A percentile compares a stretch with the other conserved stretches of the same genome.
Evolutionary conservation across 768 basidiomycete species (phyloP).

Genomic region (Collybiopsis luxurians): DNA sequence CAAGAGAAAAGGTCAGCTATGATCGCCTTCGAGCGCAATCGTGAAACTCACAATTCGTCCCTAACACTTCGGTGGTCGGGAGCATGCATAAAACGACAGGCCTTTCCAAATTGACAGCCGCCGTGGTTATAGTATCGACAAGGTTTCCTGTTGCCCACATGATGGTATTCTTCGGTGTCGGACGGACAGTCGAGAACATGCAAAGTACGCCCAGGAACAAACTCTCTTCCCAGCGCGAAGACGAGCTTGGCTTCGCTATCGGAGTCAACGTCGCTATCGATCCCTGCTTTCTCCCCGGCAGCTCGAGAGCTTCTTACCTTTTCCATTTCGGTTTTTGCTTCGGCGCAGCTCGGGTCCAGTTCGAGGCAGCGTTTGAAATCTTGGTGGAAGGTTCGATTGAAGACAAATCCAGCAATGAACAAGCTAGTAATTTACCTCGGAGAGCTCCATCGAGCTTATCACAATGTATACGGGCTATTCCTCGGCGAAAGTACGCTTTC

Average conservation of each 20-base stretch:
- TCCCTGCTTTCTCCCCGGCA: background rate
- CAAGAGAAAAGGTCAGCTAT: background rate
- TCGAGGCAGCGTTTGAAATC: background rate
- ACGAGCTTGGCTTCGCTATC: background rate
- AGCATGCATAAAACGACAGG: conserved; percentile 32
- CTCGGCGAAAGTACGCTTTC: conserved; percentile 2
- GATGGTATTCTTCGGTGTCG: conserved; percentile 36
- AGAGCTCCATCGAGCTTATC: background rate
- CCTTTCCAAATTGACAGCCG: conserved; percentile 26
- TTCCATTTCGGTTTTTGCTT: background rate
- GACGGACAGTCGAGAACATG: conserved; percentile 22
- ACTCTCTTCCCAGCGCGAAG: background rate
- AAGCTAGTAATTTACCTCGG: background rate
- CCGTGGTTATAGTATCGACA: conserved; percentile 39
- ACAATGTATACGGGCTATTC: background rate
- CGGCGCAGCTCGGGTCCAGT: background rate
- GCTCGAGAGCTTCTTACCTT: background rate
- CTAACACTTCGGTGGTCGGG: conserved; percentile 34
- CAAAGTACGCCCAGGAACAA: background rate
- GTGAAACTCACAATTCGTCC: conserved; percentile 29
- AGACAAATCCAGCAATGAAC: background rate
- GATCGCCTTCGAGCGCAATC: background rate
- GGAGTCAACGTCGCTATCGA: background rate
- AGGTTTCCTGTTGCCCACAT: conserved; percentile 30
- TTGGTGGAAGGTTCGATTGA: background rate